Conservation (phyloP, 2,329 filamentous ascomycete species). For the Colletotrichum incanum region DNA sequence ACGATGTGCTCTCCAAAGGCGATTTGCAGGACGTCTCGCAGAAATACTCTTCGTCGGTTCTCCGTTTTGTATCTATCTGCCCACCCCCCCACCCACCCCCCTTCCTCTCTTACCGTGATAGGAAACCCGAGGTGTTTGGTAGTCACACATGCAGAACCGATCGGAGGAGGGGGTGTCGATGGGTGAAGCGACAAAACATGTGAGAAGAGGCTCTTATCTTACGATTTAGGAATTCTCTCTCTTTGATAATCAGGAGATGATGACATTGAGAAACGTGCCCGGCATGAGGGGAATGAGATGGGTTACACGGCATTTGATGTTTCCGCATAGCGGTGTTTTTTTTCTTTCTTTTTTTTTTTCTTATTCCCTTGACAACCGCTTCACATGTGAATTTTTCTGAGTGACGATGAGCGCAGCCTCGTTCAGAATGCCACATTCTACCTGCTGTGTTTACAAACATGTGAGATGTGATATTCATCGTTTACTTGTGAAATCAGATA, state of each 20-base stretch:
- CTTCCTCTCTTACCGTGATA: background rate
- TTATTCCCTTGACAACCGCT: background rate
- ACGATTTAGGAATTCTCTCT: background rate
- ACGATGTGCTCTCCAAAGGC: background rate
- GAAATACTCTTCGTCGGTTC: background rate
- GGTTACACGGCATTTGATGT: background rate
- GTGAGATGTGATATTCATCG: background rate
- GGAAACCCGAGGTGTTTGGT: background rate
- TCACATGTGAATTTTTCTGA: background rate
- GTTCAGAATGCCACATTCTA: constrained; percentile 4
- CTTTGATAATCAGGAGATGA: background rate
- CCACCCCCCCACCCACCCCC: too few species aligned
- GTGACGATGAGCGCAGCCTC: background rate
- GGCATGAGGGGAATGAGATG: background rate
- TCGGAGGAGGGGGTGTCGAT: background rate
- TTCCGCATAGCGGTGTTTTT: too few species aligned
- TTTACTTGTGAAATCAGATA: background rate
- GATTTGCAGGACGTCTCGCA: background rate
- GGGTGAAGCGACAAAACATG: background rate
- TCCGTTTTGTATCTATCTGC: background rate
- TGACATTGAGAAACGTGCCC: background rate
- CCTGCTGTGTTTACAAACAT: background rate
- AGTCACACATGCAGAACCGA: background rate
- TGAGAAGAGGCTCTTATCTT: background rate
- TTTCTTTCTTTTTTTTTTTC: background rate